Evolutionary conservation across 1,284 basidiomycete species (phyloP).

Genomic region (Tremellales sp.): DNA sequence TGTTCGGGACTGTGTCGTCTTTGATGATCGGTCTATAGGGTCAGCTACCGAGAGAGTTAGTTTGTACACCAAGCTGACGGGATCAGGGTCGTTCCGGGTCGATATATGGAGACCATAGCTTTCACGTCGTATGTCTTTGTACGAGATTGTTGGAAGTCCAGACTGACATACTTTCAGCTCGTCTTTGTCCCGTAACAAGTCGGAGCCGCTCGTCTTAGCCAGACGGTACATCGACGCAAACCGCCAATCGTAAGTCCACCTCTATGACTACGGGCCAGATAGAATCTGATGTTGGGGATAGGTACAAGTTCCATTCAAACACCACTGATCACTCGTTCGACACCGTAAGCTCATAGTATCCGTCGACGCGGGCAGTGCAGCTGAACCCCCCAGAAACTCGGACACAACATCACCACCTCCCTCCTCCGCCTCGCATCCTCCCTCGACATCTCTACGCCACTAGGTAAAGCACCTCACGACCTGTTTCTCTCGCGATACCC

Average conservation of each 20-base stretch:
- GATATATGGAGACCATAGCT: conserved; percentile 84
- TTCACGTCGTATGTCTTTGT: conserved; percentile 44
- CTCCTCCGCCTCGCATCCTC: conserved; percentile 28
- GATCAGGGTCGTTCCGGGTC: conserved; percentile 66
- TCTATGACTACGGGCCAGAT: no score
- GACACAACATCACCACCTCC: conserved; percentile 31
- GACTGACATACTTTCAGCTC: conserved; percentile 19
- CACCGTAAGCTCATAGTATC: conserved; percentile 23
- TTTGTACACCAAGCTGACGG: neutral
- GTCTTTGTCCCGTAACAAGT: conserved; percentile 23
- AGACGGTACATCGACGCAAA: conserved; percentile 52
- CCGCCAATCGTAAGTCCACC: conserved; percentile 38
- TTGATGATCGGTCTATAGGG: conserved; percentile 43
- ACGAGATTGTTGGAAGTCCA: neutral
- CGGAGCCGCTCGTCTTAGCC: conserved; percentile 38
- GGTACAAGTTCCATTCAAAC: conserved; percentile 40
- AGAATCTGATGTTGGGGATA: conserved; percentile 9
- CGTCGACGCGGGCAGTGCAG: neutral
- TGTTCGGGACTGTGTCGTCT: conserved; percentile 68
- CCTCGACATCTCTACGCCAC: conserved; percentile 46
- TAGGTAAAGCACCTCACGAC: conserved; percentile 69
- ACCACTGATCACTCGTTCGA: conserved; percentile 33
- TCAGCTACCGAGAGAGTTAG: conserved; percentile 50
- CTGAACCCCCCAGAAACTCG: conserved; percentile 21
- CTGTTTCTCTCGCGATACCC: conserved; percentile 63